These are phyloP conservation scores for Pogostemon cablin DNA, from an alignment of 257 asterid genomes.

Conservation along the genomic window DNA sequence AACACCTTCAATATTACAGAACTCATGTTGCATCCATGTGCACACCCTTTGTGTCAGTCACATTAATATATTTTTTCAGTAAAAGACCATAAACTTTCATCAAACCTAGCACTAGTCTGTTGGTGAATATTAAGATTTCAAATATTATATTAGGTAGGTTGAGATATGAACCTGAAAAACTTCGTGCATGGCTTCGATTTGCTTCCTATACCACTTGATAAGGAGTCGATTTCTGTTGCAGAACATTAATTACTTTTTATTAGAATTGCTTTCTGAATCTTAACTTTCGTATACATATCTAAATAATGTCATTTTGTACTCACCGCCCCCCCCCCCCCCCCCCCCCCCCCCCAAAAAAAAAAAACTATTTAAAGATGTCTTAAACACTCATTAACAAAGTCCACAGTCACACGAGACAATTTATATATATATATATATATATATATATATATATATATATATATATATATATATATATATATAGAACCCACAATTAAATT, in stretches of 20 bases:
- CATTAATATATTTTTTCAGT: conserved; percentile 7
- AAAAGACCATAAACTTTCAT: conserved; percentile 30
- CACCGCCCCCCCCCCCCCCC: conserved; percentile 17
- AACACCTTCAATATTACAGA: conserved; percentile 23
- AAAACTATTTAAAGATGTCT: neutral
- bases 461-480: too few species aligned
- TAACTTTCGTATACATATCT: conserved; percentile 33
- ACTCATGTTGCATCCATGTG: conserved; percentile 11
- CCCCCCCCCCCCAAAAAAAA: too few species aligned
- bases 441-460: too few species aligned
- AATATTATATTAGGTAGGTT: conserved; percentile 51
- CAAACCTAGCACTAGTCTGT: conserved; percentile 23
- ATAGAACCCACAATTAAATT: neutral
- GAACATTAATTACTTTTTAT: conserved; percentile 73
- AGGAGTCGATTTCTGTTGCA: conserved; percentile 92
- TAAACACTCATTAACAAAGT: conserved; percentile 7
- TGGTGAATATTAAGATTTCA: conserved; percentile 30
- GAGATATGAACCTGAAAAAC: conserved; percentile 98
- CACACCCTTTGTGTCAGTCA: conserved; percentile 17
- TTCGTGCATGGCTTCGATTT: conserved; percentile 99
- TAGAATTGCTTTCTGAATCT: conserved; percentile 45
- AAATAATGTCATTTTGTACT: conserved; percentile 13
- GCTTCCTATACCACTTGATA: conserved; percentile 98
- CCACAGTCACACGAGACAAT: conserved; percentile 5
- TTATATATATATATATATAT: neutral